These are phyloP conservation scores for Senna siamea DNA, from an alignment of 306 rosid species.

Conservation along the genomic window DNA sequence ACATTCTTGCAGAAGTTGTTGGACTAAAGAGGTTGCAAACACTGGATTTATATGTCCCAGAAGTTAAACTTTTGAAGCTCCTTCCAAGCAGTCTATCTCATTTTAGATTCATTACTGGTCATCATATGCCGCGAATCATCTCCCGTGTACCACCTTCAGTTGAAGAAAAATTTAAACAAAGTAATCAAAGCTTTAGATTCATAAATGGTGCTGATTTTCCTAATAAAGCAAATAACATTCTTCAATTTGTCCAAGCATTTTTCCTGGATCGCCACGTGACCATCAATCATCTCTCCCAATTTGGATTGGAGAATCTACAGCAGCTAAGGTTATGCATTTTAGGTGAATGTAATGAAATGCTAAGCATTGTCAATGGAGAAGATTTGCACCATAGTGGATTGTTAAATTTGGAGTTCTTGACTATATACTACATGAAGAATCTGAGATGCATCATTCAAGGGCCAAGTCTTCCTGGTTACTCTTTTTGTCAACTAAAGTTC, in stretches of 20 bases:
- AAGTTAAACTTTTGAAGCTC: neutral
- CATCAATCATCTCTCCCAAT: neutral
- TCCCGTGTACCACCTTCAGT: neutral
- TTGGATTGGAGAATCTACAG: neutral
- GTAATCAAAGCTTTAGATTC: neutral
- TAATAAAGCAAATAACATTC: neutral
- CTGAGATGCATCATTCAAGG: neutral
- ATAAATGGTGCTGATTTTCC: neutral
- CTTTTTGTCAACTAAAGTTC: neutral
- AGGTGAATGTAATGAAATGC: neutral
- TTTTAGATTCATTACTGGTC: neutral
- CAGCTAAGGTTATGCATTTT: neutral
- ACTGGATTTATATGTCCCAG: slow-evolving; percentile 5
- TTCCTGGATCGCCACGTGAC: neutral
- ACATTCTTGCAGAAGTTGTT: neutral
- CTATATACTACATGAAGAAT: neutral
- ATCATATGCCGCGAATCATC: slow-evolving; percentile 3
- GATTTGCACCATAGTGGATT: neutral
- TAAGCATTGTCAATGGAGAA: neutral
- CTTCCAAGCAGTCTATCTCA: accelerated
- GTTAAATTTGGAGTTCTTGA: neutral
- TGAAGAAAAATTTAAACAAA: neutral
- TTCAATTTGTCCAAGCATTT: neutral
- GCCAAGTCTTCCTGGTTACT: neutral
- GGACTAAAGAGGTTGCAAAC: neutral